Base-by-base conservation (phyloP, 192 early-diverging fungal species). In the Coemansia reversa region DNA sequence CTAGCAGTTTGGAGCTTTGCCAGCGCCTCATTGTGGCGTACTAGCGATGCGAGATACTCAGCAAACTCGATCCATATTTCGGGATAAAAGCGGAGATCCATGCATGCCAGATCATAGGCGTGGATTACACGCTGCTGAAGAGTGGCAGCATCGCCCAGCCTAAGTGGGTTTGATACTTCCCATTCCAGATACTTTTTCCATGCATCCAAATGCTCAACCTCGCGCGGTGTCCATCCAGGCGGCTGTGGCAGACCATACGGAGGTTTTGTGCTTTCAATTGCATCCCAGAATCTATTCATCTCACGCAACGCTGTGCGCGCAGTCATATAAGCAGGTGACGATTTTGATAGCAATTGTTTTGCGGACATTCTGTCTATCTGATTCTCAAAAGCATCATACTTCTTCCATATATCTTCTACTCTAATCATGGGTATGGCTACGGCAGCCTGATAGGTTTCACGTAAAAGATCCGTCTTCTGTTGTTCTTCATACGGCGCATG, bases 351-450 rank as follows among this genome's bases (percentile, higher is more conserved):
- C 64, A 91, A 88, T 63, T 94, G 94, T 75, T 97, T 98, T 51
- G 94, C 95, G 3, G 54, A 55, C 35, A 55, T 88, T 64, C 92
- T 88, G 74, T 93, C 93, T 18, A 93, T 75, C 6, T 79, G 81
- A 66, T 92, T 95, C 64, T 97, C 95, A 81, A 91, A 97, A 25
- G 86, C 75, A 75, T 98, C 96, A 74, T 97, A 97, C 42, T 94
- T 89, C 57, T 94, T 94, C 96, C 96, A 98, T 14, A 98, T 85
- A 67, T 89, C 84, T 60, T 97, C 95, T 14, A 98, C 86, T 52
- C 94, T 93, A 55, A 87, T 77, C 42, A 95, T 61, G 1, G 96
- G 96, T 28, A 93, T 93, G 30, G 86, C 78, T n/a, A 96, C 84
- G 20, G 94, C 96, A 29, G 85, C 83, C 61, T 95, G 93, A 63